Evolutionary conservation across 495 filamentous ascomycete species (phyloP).

Genomic region (Astrothelium macrocarpum): DNA sequence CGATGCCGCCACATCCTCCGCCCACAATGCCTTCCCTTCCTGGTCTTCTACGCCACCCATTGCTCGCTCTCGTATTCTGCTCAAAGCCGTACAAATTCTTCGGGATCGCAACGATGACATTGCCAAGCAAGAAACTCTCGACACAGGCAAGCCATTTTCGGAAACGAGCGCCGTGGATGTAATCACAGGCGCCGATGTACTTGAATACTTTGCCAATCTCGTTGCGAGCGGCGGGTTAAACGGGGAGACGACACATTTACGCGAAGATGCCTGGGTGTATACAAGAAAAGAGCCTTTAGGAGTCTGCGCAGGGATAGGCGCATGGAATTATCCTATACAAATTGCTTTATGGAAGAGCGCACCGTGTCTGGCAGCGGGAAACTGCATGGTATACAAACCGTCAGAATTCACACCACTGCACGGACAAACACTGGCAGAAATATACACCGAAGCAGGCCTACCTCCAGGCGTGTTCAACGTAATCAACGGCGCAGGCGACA

Average conservation of each 20-base stretch:
- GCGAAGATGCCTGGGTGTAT: conserved; percentile 64
- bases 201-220: conserved; percentile 68
- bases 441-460: conserved; percentile 63
- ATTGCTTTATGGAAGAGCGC: conserved; percentile 83
- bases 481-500: conserved; percentile 60
- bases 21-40: conserved; percentile 49
- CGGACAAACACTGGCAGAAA: conserved; percentile 54
- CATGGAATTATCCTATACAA: conserved; percentile 82
- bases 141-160: conserved; percentile 65
- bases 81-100: conserved; percentile 54
- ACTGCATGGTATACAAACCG: conserved; percentile 81
- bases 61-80: conserved; percentile 59
- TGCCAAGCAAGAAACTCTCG: conserved; percentile 56
- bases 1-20: conserved; percentile 55
- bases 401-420: conserved; percentile 73
- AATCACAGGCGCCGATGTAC: conserved; percentile 61
- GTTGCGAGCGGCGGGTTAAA: conserved; percentile 60
- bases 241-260: conserved; percentile 56
- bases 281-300: conserved; percentile 65
- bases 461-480: conserved; percentile 76
- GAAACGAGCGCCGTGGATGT: conserved; percentile 71
- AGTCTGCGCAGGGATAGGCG: conserved; percentile 70
- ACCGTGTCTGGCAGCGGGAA: conserved; percentile 71
- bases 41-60: conserved; percentile 59
- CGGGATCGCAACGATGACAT: conserved; percentile 62